Evolutionary conservation across 306 rosid species (phyloP).

Genomic region (Rosa rugosa): DNA sequence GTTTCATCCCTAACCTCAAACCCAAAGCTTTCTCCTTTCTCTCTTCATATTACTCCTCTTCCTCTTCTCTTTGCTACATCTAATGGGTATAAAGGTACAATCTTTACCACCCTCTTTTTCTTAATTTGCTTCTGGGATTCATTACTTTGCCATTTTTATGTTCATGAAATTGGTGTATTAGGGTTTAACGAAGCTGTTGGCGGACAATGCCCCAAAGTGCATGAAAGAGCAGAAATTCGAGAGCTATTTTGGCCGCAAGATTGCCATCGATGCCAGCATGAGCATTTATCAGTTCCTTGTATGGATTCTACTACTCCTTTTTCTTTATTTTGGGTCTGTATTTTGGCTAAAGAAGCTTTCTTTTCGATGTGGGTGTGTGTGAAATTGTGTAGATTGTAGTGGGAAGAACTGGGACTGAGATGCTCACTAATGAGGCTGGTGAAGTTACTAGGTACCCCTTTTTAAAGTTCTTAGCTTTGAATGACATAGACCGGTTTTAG

Average conservation of each 20-base stretch:
- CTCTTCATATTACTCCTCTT: neutral
- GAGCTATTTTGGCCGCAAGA: slow-evolving; percentile 89
- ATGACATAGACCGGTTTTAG: neutral
- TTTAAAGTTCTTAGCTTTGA: neutral
- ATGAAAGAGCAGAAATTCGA: slow-evolving; percentile 97
- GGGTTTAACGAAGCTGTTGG: slow-evolving; percentile 99
- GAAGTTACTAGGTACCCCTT: slow-evolving; percentile 86
- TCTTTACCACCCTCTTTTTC: neutral
- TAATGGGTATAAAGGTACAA: slow-evolving; percentile 83
- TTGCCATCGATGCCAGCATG: slow-evolving; percentile 96
- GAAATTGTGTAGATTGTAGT: slow-evolving; percentile 78
- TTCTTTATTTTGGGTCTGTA: neutral
- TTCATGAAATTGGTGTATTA: slow-evolving; percentile 30
- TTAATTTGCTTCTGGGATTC: neutral
- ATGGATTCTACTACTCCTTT: slow-evolving; percentile 11
- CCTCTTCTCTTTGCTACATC: neutral
- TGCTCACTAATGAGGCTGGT: slow-evolving; percentile 96
- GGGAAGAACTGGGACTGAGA: slow-evolving; percentile 92
- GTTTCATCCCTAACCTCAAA: slow-evolving; percentile 14
- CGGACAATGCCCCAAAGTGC: slow-evolving; percentile 88
- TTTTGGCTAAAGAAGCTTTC: neutral
- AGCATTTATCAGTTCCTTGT: slow-evolving; percentile 99
- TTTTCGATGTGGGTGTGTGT: slow-evolving; percentile 21
- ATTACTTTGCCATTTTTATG: slow-evolving; percentile 3
- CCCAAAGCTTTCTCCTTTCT: neutral